Percentiles rank a stretch among this genome's conserved stretches.
These are phyloP conservation scores for Musa beccarii DNA, from an alignment of 176 grass and related monocot genomes.

Conservation along the genomic window DNA sequence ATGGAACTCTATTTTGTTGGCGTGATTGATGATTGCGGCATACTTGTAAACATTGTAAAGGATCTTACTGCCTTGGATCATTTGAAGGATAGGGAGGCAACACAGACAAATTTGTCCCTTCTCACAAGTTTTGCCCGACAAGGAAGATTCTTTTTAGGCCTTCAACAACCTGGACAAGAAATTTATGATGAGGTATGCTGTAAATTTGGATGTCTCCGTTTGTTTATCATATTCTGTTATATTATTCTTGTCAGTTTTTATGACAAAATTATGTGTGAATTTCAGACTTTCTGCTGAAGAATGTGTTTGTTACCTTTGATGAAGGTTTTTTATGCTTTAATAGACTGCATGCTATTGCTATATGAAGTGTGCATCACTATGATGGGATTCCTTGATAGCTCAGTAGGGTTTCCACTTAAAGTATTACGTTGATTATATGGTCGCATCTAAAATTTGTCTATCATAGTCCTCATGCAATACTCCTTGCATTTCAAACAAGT, in stretches of 20 bases:
- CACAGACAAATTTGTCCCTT: slow-evolving; percentile 97
- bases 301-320: background rate
- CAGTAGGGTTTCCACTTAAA: background rate
- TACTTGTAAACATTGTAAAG: slow-evolving; percentile 92
- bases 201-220: slow-evolving; percentile 9
- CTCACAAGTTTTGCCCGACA: slow-evolving; percentile 83
- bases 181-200: slow-evolving; percentile 64
- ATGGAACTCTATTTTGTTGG: slow-evolving; percentile 97
- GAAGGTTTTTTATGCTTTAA: background rate
- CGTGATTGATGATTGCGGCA: slow-evolving; percentile 71
- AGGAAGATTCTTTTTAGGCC: slow-evolving; percentile 65
- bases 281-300: background rate
- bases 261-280: background rate
- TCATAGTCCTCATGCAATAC: background rate
- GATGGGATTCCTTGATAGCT: background rate
- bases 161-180: slow-evolving; percentile 54
- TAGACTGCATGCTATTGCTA: background rate
- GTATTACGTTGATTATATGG: background rate
- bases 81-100: slow-evolving; percentile 89
- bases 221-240: too few species aligned
- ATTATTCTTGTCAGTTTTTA: background rate
- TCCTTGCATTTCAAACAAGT: background rate
- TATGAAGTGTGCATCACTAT: background rate
- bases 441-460: background rate
- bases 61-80: slow-evolving; percentile 74